A percentile compares a stretch with the other conserved stretches of the same genome.
phyloP scores from a whole-genome alignment of 441 rosid genomes.

The Corymbia calophylla region DNA sequence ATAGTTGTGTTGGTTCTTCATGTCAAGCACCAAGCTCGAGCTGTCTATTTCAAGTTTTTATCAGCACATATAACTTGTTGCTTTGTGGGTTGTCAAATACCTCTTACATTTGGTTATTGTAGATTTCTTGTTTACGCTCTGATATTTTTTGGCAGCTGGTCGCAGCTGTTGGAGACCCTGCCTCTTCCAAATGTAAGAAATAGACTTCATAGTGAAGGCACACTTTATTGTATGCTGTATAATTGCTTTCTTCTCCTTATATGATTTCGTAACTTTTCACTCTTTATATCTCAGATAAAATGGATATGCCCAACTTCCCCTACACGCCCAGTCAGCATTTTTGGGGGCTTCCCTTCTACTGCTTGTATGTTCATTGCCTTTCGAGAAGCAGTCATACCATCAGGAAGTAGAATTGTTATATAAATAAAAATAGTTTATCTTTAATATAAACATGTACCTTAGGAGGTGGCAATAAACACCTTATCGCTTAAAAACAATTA shows the following conservation, averaged over 20 bases:
- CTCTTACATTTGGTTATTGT: background rate
- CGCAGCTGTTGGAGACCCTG: constrained; percentile 11
- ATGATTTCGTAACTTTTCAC: background rate
- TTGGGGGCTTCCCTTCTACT: constrained; percentile 16
- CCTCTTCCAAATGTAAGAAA: constrained; percentile 16
- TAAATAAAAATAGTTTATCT: background rate
- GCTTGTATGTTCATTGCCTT: constrained; percentile 8
- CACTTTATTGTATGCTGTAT: background rate
- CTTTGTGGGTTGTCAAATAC: background rate
- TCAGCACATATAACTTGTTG: background rate
- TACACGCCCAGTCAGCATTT: constrained; percentile 11
- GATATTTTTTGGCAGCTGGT: constrained; percentile 10
- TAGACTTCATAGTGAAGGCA: background rate
- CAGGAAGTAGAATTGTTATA: background rate
- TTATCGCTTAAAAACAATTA: background rate
- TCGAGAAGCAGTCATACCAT: background rate
- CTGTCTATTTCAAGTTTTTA: background rate
- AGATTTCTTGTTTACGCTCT: background rate
- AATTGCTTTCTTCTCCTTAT: background rate
- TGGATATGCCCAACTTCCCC: constrained; percentile 21
- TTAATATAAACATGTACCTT: background rate
- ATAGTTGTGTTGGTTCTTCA: background rate
- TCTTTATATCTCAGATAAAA: constrained; percentile 3
- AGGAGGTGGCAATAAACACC: background rate
- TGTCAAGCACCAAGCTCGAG: background rate